phyloP scores from a whole-genome alignment of 306 rosid species.

The Cucurbita pepo region DNA sequence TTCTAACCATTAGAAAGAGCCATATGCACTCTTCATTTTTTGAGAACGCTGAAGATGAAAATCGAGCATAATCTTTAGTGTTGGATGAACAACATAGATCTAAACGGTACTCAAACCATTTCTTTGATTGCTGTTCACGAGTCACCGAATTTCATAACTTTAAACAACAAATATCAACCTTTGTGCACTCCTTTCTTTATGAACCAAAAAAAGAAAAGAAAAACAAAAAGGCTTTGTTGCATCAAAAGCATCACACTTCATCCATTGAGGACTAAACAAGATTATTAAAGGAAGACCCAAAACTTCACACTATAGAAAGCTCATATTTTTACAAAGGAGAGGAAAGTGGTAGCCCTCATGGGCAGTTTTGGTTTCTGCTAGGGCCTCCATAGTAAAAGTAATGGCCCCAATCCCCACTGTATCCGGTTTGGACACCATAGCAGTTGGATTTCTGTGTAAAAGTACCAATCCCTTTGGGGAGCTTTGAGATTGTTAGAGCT shows the following conservation, averaged over 20 bases:
- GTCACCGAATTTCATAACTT: no score
- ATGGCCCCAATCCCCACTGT: constrained; percentile 93
- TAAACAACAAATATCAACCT: no score
- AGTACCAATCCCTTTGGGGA: constrained; percentile 82
- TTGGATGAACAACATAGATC: no score
- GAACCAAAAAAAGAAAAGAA: background rate
- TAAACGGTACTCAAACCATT: no score
- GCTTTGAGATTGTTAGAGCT: constrained; percentile 88
- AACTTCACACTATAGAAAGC: background rate
- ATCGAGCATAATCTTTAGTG: no score
- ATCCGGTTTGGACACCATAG: constrained; percentile 87
- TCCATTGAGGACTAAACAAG: background rate
- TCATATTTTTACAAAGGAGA: background rate
- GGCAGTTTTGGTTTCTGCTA: constrained; percentile 70
- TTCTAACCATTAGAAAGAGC: no score
- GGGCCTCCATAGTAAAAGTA: constrained; percentile 99
- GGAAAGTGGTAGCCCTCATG: constrained; percentile 10
- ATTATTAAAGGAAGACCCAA: background rate
- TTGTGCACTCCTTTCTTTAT: background rate
- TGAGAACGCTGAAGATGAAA: no score
- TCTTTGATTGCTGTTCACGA: no score
- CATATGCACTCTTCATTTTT: no score
- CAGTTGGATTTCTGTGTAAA: constrained; percentile 88
- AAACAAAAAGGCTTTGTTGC: no score
- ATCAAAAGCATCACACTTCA: background rate